Percentiles rank a stretch among this genome's conserved stretches.
Conservation (phyloP, 2,329 filamentous ascomycete genomes). For the Aspergillus sp. region DNA sequence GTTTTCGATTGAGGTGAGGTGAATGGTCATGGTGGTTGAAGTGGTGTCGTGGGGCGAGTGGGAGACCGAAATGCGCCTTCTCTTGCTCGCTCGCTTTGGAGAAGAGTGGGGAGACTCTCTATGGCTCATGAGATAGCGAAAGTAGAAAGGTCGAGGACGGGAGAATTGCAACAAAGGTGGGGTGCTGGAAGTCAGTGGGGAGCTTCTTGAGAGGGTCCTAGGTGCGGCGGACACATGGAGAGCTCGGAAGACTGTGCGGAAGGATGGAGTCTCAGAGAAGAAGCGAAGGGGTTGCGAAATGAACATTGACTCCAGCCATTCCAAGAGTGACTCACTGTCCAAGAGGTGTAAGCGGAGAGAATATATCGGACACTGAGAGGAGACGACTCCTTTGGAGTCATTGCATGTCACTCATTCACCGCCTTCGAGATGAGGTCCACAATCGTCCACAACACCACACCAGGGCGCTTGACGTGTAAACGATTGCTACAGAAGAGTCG, state of each 20-base stretch:
- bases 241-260: slow-evolving; percentile 12
- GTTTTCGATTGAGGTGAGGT: slow-evolving; percentile 66
- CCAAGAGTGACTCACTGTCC: background rate
- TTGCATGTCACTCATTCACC: background rate
- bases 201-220: background rate
- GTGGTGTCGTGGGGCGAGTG: slow-evolving; percentile 10
- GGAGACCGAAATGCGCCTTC: slow-evolving; percentile 31
- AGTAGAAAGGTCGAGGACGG: background rate
- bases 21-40: slow-evolving; percentile 40
- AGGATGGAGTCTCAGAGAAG: slow-evolving; percentile 16
- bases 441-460: no score
- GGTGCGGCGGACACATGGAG: slow-evolving; percentile 11
- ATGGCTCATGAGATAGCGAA: slow-evolving; percentile 26
- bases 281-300: slow-evolving; percentile 12
- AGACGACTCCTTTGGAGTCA: background rate
- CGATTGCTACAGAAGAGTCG: background rate
- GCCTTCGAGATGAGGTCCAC: background rate
- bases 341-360: background rate
- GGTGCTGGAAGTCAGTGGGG: slow-evolving; percentile 1
- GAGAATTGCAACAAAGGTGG: background rate
- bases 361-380: background rate
- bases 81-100: slow-evolving; percentile 28
- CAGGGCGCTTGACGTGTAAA: no score
- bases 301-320: slow-evolving; percentile 22
- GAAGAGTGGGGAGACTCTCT: slow-evolving; percentile 15